Conservation (phyloP, 1,284 basidiomycete genomes). For the Gomphus sp. region DNA sequence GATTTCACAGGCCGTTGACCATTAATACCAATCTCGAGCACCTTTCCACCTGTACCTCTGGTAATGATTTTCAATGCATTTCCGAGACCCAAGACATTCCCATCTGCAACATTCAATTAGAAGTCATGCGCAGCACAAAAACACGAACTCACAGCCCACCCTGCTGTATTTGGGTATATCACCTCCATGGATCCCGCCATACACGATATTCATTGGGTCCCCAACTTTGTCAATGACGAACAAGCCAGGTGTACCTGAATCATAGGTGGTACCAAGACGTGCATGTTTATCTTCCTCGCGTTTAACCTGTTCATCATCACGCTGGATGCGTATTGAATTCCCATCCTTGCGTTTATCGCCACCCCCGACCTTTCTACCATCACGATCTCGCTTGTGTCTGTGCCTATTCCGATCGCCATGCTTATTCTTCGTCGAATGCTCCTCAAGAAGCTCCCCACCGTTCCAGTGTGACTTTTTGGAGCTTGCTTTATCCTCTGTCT, state of each 20-base stretch:
- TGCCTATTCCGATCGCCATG: neutral
- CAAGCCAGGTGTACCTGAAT: slow-evolving; percentile 14
- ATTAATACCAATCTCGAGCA: slow-evolving; percentile 49
- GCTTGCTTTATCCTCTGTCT: neutral
- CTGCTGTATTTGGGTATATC: slow-evolving; percentile 56
- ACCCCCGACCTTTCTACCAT: neutral
- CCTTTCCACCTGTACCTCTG: slow-evolving; percentile 29
- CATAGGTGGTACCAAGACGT: slow-evolving; percentile 16
- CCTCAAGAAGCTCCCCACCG: neutral
- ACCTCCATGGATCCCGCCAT: slow-evolving; percentile 55
- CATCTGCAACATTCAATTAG: slow-evolving; percentile 12
- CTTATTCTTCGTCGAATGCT: neutral
- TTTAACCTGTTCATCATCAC: slow-evolving; percentile 13
- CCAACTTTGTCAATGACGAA: slow-evolving; percentile 27
- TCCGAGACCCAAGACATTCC: slow-evolving; percentile 20
- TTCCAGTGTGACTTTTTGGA: neutral
- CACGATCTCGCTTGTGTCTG: neutral
- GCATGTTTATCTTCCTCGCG: slow-evolving; percentile 10
- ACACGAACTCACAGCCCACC: slow-evolving; percentile 15
- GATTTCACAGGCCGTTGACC: slow-evolving; percentile 23
- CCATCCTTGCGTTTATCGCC: slow-evolving; percentile 8
- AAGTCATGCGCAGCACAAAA: neutral
- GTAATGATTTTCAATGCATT: slow-evolving; percentile 18
- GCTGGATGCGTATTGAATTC: slow-evolving; percentile 7
- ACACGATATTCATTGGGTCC: slow-evolving; percentile 58